Base-by-base conservation (phyloP, 2,329 filamentous ascomycete genomes). In the Monosporascus sp. region DNA sequence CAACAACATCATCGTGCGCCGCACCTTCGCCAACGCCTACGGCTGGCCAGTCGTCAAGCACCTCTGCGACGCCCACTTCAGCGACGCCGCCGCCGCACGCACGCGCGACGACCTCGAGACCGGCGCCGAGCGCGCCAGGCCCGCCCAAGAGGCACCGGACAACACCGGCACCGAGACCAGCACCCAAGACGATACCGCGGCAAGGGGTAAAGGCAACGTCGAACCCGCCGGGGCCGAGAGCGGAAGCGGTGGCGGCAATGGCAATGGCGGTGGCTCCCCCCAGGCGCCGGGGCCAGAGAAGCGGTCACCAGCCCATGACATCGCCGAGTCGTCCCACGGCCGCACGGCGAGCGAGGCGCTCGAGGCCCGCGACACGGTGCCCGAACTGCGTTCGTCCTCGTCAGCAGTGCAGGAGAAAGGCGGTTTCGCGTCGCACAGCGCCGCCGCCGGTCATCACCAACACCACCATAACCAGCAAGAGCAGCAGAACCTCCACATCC, bases 31-130 rank as follows among this genome's bases (percentile, higher is more conserved):
- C 52, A 99, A 99, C 65, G 94, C 94, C 0, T 96, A 96, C 63
- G 94, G 94, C 2, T 99, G 94, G 94, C 94, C 94, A 0, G 94
- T 99, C 1, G 77, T 97, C 48, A 92, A 97, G 71, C 94, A 99
- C 71, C 74, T 97, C 20, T 93, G 94, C 50, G 92, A 97, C 63
- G 91, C 90, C 0, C 94, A 99, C 72, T 99, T 99, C 67, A 88
- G 85, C 51, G 88, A 95, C 65, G 85, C 84, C 1, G 81, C 81
- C 47, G 73, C 79, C 1, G 85, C 88, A 0, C 77, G 79, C 17
- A 84, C 81, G 1, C 77, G 83, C 1, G 88, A 92, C 62, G 83
- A 88, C 48, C 71, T 86, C 35, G 87, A 90, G 67, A 72, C 77
- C 43, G 79, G 76, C n/a, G 69, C 71, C 1, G 91, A 96, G 63